A percentile compares a stretch with the other conserved stretches of the same genome.
Evolutionary conservation across 176 grass and related monocot genomes (phyloP).

Genomic region (Elaeis guineensis): DNA sequence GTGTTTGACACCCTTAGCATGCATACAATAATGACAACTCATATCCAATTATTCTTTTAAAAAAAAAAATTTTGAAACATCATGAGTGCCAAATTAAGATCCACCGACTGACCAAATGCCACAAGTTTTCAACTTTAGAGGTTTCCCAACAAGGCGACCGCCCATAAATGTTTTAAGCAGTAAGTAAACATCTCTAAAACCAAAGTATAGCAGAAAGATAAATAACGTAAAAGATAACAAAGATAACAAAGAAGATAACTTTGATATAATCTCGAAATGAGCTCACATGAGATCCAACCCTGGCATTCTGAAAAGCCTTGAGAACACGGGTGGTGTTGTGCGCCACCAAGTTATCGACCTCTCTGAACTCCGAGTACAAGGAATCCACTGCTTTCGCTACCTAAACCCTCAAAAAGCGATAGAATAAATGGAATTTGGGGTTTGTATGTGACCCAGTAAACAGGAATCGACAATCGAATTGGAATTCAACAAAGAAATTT

Average conservation of each 20-base stretch:
- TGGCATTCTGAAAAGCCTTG: slow-evolving; percentile 54
- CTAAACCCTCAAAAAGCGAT: slow-evolving; percentile 6
- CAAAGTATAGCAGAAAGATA: neutral
- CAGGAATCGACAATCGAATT: neutral
- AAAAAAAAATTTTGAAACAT: no score
- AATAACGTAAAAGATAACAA: neutral
- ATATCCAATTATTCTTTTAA: no score
- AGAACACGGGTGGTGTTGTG: slow-evolving; percentile 70
- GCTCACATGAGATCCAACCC: slow-evolving; percentile 63
- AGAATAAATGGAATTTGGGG: neutral
- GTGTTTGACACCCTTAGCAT: no score
- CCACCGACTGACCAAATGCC: no score
- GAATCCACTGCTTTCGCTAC: slow-evolving; percentile 64
- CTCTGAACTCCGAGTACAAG: slow-evolving; percentile 50
- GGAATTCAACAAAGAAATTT: neutral
- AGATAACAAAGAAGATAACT: neutral
- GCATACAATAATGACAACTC: no score
- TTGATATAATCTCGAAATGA: neutral
- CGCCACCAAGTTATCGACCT: slow-evolving; percentile 54
- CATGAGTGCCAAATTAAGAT: no score
- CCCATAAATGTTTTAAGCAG: no score
- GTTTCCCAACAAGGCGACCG: no score
- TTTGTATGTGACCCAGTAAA: neutral
- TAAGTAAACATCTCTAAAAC: no score
- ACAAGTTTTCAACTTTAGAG: no score